Percentiles rank a stretch among this genome's conserved stretches.
Conservation (phyloP, 176 grass and related monocot genomes). For the Aegilops tauschii region DNA sequence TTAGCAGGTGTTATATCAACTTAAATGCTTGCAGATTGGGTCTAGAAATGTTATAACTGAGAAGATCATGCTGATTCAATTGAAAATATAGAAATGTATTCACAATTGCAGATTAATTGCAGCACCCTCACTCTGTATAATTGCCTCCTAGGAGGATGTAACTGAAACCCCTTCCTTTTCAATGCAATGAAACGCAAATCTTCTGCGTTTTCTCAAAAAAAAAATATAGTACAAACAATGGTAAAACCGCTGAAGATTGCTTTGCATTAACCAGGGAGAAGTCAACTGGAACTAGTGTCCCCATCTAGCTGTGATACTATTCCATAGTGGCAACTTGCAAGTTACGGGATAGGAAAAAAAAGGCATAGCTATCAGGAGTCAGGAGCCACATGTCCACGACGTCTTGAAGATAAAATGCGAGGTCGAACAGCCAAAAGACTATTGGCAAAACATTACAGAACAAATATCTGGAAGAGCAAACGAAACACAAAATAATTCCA, state of each 20-base stretch:
- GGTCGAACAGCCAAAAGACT: not conserved
- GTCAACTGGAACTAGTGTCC: slow-evolving; percentile 16
- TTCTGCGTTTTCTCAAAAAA: not conserved
- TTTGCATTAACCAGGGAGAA: not conserved
- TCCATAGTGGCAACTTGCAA: slow-evolving; percentile 29
- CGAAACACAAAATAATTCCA: not conserved
- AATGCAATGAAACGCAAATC: no score
- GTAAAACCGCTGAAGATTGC: slow-evolving; percentile 16
- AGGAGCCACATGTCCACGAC: not conserved
- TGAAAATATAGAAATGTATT: not conserved
- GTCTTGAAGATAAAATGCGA: slow-evolving; percentile 2
- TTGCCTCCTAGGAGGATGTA: no score
- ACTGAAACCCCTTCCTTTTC: no score
- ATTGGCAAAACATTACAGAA: not conserved
- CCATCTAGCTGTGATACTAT: not conserved
- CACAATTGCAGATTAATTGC: no score
- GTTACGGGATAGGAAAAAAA: slow-evolving; percentile 1
- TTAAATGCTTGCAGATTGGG: slow-evolving; percentile 4
- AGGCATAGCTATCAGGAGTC: slow-evolving; percentile 7
- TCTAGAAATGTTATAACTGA: not conserved
- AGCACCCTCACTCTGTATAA: no score
- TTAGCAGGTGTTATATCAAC: slow-evolving; percentile 12
- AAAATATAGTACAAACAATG: not conserved
- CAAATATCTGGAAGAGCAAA: not conserved
- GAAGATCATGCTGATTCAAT: not conserved